Base-by-base conservation (phyloP, 257 asterid species). In the Nicotiana attenuata region DNA sequence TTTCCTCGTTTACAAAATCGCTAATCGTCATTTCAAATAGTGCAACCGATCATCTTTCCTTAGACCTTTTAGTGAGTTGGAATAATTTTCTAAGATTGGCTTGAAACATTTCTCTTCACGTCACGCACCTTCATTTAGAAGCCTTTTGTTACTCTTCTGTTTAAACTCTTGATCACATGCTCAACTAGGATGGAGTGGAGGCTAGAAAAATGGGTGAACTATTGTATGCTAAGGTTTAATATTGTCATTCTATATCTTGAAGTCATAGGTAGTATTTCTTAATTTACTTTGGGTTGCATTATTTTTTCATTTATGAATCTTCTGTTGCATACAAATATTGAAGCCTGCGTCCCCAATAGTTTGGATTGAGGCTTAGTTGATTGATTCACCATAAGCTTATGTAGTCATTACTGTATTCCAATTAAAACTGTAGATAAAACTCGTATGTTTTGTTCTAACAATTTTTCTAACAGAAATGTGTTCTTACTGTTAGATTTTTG, bases 401-500 rank as follows among this genome's bases (percentile, higher is more conserved):
- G 19, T 68, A 56, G 35, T 45, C 24, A 15, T 75, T 82, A 14
- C 24, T 15, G 47, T 71, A 14, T 56, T 35, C 77, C 31, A 20
- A 38, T 38, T 69, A n/a, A 11, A 69, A 20, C 78, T 68, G 77
- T 68, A 35, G 77, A 38, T 35, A 19, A 29, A 67, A 35, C 19
- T 45, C 1, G 2, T 45, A 71, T 45, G 45, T 71, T 13, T 45
- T 38, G 31, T 41, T 69, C 20, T 69, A 68, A n/a, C 56, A 45
- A 20, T 41, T 69, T 69, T 73, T 73, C 61, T 73, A 41, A 73
- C 81, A 75, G 45, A 50, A 33, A 52, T 80, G 20, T 76, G 53
- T 78, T 82, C 76, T 53, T 83, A 66, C 78, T 80, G 19, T 81
- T 81, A 96, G 98, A 94, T 96, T 87, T 94, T 96, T 29, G 85